phyloP scores from a whole-genome alignment of 2,329 filamentous ascomycete species.

The Cladosporium austrohemisphaericum region DNA sequence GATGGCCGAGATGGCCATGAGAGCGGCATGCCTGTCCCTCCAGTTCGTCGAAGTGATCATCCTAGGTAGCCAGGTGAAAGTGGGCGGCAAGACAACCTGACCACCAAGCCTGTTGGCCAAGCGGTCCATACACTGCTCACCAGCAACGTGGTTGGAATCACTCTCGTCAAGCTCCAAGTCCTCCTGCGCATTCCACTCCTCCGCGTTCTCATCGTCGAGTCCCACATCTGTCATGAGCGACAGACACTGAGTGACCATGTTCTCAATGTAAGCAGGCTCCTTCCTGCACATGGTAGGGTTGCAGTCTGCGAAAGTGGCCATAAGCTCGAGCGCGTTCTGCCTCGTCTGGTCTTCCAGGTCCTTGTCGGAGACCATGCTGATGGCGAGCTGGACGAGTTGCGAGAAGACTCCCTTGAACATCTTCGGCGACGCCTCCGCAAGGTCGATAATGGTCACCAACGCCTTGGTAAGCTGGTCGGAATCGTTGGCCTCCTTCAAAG shows the following conservation, averaged over 20 bases:
- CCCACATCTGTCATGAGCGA: conserved; percentile 98
- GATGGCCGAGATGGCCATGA: conserved; percentile 98
- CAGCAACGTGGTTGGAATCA: conserved; percentile 94
- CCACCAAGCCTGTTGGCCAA: conserved; percentile 96
- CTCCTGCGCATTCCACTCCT: conserved; percentile 89
- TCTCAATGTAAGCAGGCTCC: conserved; percentile 81
- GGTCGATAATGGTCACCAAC: conserved; percentile 84
- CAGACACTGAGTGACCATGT: conserved; percentile 98
- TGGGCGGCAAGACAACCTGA: conserved; percentile 84
- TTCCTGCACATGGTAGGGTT: conserved; percentile 93
- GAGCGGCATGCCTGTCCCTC: conserved; percentile 90
- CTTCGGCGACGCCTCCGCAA: conserved; percentile 89
- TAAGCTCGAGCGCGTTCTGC: conserved; percentile 92
- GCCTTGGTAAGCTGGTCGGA: conserved; percentile 89
- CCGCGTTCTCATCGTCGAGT: conserved; percentile 86
- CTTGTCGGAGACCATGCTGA: conserved; percentile 93
- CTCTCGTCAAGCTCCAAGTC: conserved; percentile 95
- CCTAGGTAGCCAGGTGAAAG: conserved; percentile 92
- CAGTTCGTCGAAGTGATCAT: conserved; percentile 97
- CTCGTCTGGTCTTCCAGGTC: conserved; percentile 84
- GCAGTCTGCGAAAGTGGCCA: conserved; percentile 97
- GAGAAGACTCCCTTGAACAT: conserved; percentile 98
- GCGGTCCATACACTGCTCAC: conserved; percentile 97
- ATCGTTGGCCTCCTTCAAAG: conserved; percentile 86
- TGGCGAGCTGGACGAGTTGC: conserved; percentile 85